Conservation (phyloP, 768 basidiomycete species). For the Termitomyces sp. region DNA sequence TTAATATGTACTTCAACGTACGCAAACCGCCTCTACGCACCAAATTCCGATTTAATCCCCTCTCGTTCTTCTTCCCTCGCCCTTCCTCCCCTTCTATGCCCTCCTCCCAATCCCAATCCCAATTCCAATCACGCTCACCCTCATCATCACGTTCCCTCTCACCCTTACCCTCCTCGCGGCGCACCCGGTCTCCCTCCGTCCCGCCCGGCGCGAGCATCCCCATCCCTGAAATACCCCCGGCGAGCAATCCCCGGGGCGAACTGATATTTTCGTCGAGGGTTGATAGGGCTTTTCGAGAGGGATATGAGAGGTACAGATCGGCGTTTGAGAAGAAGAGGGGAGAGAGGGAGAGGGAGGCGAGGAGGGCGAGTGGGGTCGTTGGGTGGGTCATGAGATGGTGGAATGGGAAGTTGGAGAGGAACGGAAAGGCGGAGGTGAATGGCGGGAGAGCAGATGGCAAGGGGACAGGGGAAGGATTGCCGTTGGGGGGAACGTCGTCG, state of each 20-base stretch:
- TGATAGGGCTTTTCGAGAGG: conserved; percentile 74
- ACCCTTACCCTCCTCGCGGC: conserved; percentile 40
- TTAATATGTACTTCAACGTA: conserved; percentile 98
- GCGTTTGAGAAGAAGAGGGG: conserved; percentile 79
- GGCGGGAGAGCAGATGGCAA: background rate
- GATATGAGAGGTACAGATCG: conserved; percentile 87
- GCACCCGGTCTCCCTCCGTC: background rate
- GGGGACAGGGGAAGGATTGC: background rate
- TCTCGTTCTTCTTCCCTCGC: conserved; percentile 54
- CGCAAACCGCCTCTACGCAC: conserved; percentile 70
- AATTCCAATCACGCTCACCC: background rate
- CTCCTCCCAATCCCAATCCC: background rate
- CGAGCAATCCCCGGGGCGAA: conserved; percentile 82
- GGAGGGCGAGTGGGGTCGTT: conserved; percentile 18
- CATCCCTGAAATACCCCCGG: background rate
- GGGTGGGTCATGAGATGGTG: background rate
- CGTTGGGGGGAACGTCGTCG: no score
- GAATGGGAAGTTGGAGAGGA: background rate
- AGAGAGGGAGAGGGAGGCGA: conserved; percentile 43
- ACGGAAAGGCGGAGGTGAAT: background rate
- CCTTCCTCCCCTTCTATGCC: background rate
- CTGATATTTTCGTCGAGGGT: conserved; percentile 93
- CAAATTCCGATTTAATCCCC: conserved; percentile 47
- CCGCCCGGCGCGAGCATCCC: background rate
- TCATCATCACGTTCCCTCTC: conserved; percentile 65